A percentile compares a stretch with the other conserved stretches of the same genome.
phyloP scores from a whole-genome alignment of 345 rosid species.

The Gossypium raimondii region DNA sequence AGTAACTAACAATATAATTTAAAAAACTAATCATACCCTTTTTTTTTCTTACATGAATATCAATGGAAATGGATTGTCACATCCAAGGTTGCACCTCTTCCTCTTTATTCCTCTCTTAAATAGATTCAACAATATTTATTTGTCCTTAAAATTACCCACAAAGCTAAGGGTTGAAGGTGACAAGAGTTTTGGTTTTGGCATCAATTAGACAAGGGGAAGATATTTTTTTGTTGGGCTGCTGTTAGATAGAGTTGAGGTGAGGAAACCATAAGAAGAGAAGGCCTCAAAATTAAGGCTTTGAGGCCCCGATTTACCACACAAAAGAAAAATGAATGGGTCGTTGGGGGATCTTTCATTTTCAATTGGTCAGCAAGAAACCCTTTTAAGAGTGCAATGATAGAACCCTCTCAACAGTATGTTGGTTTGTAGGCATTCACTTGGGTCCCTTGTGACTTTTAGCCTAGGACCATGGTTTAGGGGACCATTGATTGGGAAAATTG shows the following conservation, averaged over 20 bases:
- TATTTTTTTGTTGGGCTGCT: constrained; percentile 12
- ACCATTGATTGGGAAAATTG: not conserved
- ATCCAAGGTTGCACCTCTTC: not conserved
- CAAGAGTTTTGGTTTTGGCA: constrained; percentile 4
- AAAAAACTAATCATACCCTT: not conserved
- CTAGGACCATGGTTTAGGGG: not conserved
- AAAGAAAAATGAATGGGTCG: not conserved
- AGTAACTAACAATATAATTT: too few species aligned
- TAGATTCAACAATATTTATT: not conserved
- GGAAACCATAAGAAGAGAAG: not conserved
- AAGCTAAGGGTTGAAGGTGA: not conserved
- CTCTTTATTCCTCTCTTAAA: not conserved
- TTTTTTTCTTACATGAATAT: not conserved
- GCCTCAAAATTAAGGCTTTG: constrained; percentile 6
- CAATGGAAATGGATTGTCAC: not conserved
- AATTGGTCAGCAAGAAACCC: not conserved
- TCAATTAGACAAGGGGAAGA: not conserved
- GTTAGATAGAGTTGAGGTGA: not conserved
- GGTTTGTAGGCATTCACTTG: not conserved
- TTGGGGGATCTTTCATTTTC: constrained; percentile 12
- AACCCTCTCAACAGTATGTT: not conserved
- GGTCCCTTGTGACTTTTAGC: not conserved
- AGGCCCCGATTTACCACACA: not conserved
- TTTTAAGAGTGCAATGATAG: not conserved
- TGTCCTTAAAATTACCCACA: not conserved